These are phyloP conservation scores for Aspergillus jensenii DNA, from an alignment of 2,329 filamentous ascomycete species.

Conservation along the genomic window DNA sequence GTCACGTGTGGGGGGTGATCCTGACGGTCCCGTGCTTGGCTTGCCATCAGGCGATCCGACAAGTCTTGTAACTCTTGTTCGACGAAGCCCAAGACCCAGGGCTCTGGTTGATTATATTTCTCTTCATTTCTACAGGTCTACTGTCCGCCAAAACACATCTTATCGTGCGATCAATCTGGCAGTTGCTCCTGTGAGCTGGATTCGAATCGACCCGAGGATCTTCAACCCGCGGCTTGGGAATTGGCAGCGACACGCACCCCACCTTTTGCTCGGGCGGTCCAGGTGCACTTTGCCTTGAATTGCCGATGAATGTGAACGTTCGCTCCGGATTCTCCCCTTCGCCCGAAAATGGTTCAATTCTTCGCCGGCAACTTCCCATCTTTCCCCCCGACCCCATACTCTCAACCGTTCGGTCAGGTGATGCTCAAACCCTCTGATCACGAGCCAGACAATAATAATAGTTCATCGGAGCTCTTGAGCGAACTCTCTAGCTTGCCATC, in stretches of 20 bases:
- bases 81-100: not conserved
- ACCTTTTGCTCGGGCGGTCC: slow-evolving; percentile 5
- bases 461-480: not conserved
- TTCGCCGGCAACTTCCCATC: slow-evolving; percentile 13
- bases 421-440: not conserved
- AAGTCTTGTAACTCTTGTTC: not conserved
- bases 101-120: not conserved
- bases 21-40: slow-evolving; percentile 17
- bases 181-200: not conserved
- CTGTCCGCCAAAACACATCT: not conserved
- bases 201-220: not conserved
- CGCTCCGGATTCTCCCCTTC: slow-evolving; percentile 30
- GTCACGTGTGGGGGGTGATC: slow-evolving; percentile 26
- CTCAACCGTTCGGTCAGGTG: slow-evolving; percentile 4
- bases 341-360: slow-evolving; percentile 27
- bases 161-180: not conserved
- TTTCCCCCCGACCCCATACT: slow-evolving; percentile 1
- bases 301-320: slow-evolving; percentile 20
- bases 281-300: slow-evolving; percentile 6
- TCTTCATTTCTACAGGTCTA: not conserved
- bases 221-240: slow-evolving; percentile 7
- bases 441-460: not conserved
- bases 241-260: not conserved
- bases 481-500: not conserved
- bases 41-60: slow-evolving; percentile 2